Evolutionary conservation across 805 yeast species (phyloP), one percentile per base, ranked within the genome.

Genomic region (Pichia deserticola): DNA sequence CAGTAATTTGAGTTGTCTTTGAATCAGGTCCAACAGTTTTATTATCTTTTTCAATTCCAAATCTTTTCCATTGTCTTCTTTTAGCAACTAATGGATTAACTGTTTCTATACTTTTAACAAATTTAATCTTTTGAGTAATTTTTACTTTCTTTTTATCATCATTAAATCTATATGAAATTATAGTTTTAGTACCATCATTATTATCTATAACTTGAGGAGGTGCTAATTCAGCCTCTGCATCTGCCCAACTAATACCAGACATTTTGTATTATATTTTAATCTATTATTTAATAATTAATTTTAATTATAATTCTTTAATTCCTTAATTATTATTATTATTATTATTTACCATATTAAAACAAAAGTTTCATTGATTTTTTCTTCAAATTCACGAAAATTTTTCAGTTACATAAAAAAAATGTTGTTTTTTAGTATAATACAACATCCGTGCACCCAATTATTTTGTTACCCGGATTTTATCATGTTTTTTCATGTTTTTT

Each of bases 111-210:
- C 84, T 87, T 58, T 76, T 78, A 52, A 86, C 79, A 61, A 84
- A 86, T 65, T 78, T 83, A 64, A 93, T 81, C 64, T 77, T 86
- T 67, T 90, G 96, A 42, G 96, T 89, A 47, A 90, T 79, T 68
- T 85, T 88, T 55, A 86, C 88, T 64, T 85, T 89, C 67, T 87
- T 82, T 52, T 95, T 95, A 53, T 84, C 81, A 44, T 79, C 83
- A 60, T 86, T 84, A 56, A 79, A 70, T 63, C 85, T 78, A 73
- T 76, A 90, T 40, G 90, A 79, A 51, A 89, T 77, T 48, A 92
- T 82, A 9, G 96, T 88, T 69, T 86, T 89, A 52, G 97, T 86
- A 49, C 96, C 97, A 64, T 90, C 97, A 36, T 81, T 73, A 65
- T 89, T 89, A 42, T 77, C 77, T 48, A 81, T 85, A 60, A 88